phyloP scores from a whole-genome alignment of 805 yeast species.

The Wickerhamia fluorescens region DNA sequence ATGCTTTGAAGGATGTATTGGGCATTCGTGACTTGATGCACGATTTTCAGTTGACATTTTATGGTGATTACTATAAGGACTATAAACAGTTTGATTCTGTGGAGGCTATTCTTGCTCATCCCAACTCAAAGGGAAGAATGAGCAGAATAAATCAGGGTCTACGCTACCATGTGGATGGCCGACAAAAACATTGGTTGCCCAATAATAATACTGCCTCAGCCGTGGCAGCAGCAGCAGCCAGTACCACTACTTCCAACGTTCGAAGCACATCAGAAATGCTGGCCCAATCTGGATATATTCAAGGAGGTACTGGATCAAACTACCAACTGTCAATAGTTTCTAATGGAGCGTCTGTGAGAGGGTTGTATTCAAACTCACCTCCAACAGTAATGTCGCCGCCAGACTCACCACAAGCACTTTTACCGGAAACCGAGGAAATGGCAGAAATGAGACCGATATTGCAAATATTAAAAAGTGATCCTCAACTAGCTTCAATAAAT shows the following conservation, averaged over 20 bases:
- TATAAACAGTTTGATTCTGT: constrained; percentile 80
- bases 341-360: constrained; percentile 26
- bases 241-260: constrained; percentile 9
- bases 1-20: constrained; percentile 70
- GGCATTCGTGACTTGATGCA: constrained; percentile 70
- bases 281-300: neutral
- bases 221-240: constrained; percentile 7
- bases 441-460: constrained; percentile 4
- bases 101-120: constrained; percentile 62
- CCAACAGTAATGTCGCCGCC: constrained; percentile 5
- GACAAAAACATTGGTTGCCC: constrained; percentile 73
- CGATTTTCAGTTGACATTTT: constrained; percentile 67
- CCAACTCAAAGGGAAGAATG: constrained; percentile 54
- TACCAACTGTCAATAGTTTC: constrained; percentile 23
- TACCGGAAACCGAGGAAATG: constrained; percentile 1
- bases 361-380: constrained; percentile 23
- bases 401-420: constrained; percentile 16
- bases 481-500: constrained; percentile 10
- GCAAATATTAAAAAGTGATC: constrained; percentile 5
- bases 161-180: constrained; percentile 73
- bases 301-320: neutral
- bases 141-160: constrained; percentile 77
- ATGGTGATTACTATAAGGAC: constrained; percentile 65
- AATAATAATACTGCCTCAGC: constrained; percentile 4
- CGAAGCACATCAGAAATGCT: constrained; percentile 23